Evolutionary conservation across 805 yeast genomes (phyloP), one percentile per base, ranked within the genome.

Genomic region (Groenewaldozyma tartarivorans): DNA sequence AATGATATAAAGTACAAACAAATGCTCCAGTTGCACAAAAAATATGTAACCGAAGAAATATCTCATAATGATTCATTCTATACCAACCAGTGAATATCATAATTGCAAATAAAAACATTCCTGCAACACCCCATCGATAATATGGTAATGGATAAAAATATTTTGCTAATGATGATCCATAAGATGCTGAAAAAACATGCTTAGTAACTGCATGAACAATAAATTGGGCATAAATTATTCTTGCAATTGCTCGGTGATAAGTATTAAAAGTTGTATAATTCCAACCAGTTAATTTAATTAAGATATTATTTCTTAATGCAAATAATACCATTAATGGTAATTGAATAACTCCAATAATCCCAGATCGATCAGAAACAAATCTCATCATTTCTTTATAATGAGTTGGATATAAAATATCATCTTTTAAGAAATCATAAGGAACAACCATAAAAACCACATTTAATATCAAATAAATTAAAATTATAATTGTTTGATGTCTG

Each of bases 221-320:
- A 32, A 75, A 51, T 21, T 67, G 58, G 2, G 67, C 38, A 27
- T 62, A 56, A 2, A 64, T 53, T 9, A 68, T 56, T 46, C 83
- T 64, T 1, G 77, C 68, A 5, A 75, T 47, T 61, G 80, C 77
- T 39, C 79, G 67, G 54, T 79, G 85, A 50, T 69, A 72, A 22
- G 72, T 61, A 35, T 76, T 63, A 53, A 75, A 79, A 18, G 79
- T 66, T 0, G 78, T 60, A 44, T 61, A 69, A 13, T 64, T 63
- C 79, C 81, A 74, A 20, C 79, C 72, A 1, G 84, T 74, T 15
- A 73, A 15, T 73, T 74, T 73, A 45, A 71, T 76, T 43, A 79
- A 55, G 37, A 79, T 55, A 52, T 78, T 79, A 57, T 79, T 79
- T 49, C 84, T 61, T 33, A 81, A 75, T 2, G 82, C 77, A 53